Evolutionary conservation across 1,284 basidiomycete species (phyloP).

Genomic region (Heterobasidion annosum): DNA sequence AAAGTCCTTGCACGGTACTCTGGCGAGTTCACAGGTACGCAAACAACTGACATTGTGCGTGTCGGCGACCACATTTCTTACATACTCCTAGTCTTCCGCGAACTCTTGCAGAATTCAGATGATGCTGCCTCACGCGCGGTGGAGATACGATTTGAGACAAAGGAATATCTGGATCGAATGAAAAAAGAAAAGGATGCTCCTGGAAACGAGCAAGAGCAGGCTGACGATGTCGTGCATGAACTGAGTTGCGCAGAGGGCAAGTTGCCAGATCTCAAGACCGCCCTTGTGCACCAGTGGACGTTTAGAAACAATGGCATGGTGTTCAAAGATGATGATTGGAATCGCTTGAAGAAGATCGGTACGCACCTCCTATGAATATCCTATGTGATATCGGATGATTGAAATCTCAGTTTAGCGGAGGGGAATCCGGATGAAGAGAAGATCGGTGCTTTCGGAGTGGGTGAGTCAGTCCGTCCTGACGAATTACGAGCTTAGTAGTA

Average conservation of each 20-base stretch:
- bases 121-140: constrained; percentile 81
- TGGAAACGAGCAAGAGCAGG: not conserved
- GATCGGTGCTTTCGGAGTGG: constrained; percentile 82
- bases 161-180: constrained; percentile 40
- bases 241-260: not conserved
- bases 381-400: not conserved
- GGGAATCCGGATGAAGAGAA: constrained; percentile 81
- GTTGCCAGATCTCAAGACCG: constrained; percentile 58
- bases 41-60: not conserved
- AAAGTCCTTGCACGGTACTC: constrained; percentile 92
- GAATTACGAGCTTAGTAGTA: not conserved
- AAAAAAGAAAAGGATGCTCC: constrained; percentile 6
- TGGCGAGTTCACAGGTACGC: constrained; percentile 78
- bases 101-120: constrained; percentile 92
- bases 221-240: not conserved
- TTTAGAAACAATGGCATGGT: constrained; percentile 85
- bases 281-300: constrained; percentile 53
- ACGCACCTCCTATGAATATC: constrained; percentile 12
- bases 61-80: not conserved
- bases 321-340: constrained; percentile 85
- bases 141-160: constrained; percentile 78
- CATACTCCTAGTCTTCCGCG: constrained; percentile 62
- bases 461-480: constrained; percentile 26
- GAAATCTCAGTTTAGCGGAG: constrained; percentile 41
- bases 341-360: constrained; percentile 82